Percentiles rank a stretch among this genome's conserved stretches.
These are phyloP conservation scores for Xylaria acuta DNA, from an alignment of 495 filamentous ascomycete genomes.

Conservation along the genomic window DNA sequence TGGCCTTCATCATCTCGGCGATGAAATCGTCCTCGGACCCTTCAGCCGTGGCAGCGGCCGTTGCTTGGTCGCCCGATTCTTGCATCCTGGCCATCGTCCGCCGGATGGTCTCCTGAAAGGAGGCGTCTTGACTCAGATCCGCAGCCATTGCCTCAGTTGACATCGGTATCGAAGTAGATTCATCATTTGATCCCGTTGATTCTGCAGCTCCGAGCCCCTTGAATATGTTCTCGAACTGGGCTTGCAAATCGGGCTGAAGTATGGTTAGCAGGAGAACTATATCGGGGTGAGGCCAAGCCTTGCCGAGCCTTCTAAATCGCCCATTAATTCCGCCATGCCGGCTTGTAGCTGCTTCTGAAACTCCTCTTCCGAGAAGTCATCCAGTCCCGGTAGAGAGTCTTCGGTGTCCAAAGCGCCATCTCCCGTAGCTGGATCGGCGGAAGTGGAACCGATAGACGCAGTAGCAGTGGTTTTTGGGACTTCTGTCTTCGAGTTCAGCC, in stretches of 20 bases:
- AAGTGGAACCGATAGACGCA: constrained; percentile 22
- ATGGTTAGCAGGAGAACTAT: constrained; percentile 22
- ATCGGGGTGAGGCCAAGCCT: constrained; percentile 21
- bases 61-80: constrained; percentile 79
- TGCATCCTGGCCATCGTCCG: constrained; percentile 96
- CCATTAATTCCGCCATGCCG: constrained; percentile 84
- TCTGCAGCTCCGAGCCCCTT: constrained; percentile 70
- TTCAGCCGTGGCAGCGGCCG: constrained; percentile 74
- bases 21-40: constrained; percentile 76
- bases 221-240: constrained; percentile 85
- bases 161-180: constrained; percentile 34
- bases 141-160: constrained; percentile 35
- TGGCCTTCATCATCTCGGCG: constrained; percentile 82
- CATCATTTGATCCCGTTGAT: constrained; percentile 38
- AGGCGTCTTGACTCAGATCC: constrained; percentile 57
- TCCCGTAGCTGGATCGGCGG: constrained; percentile 20
- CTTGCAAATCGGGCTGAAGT: constrained; percentile 74
- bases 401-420: constrained; percentile 19
- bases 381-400: constrained; percentile 29
- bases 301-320: constrained; percentile 68
- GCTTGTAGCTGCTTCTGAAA: constrained; percentile 84
- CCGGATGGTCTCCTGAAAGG: constrained; percentile 89
- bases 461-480: constrained; percentile 48
- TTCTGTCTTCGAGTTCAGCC: constrained; percentile 57
- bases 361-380: constrained; percentile 65